Conservation (phyloP, 805 yeast species). For the Suhomyces canberraensis region DNA sequence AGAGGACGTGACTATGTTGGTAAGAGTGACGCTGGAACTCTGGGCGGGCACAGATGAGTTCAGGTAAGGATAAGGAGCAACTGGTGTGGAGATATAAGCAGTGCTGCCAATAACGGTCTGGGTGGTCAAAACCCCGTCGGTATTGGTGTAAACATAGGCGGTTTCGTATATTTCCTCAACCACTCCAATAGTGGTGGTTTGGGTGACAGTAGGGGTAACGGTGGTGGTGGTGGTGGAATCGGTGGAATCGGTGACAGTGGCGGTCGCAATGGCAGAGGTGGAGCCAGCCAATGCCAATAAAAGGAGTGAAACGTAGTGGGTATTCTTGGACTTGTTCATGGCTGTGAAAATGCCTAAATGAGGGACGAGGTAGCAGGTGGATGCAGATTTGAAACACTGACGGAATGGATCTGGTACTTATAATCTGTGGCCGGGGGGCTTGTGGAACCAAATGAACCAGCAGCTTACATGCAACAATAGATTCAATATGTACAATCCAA, state of each 20-base stretch:
- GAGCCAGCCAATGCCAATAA: conserved; percentile 8
- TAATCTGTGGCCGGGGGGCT: too few relatives aligned
- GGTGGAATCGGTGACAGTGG: conserved; percentile 15
- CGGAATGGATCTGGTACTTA: too few relatives aligned
- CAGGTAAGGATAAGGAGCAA: conserved; percentile 1
- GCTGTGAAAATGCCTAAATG: neutral
- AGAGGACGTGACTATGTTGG: conserved; percentile 6
- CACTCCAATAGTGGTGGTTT: conserved; percentile 26
- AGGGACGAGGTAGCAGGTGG: conserved; percentile 2
- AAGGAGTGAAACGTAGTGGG: neutral
- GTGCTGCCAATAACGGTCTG: conserved; percentile 19
- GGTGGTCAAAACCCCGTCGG: conserved; percentile 31
- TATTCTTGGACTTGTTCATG: conserved; percentile 1
- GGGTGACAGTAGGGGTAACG: conserved; percentile 26
- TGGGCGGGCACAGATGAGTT: neutral
- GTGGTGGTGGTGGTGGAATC: conserved; percentile 23
- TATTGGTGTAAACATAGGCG: conserved; percentile 28
- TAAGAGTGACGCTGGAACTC: neutral
- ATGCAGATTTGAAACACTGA: neutral
- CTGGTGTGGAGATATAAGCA: conserved; percentile 2
- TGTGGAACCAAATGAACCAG: too few relatives aligned
- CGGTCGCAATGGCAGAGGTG: conserved; percentile 10
- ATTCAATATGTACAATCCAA: too few relatives aligned
- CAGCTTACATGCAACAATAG: too few relatives aligned
- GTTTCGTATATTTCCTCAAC: conserved; percentile 26